Conservation (phyloP, 2,329 filamentous ascomycete species). For the Nemania sp. region DNA sequence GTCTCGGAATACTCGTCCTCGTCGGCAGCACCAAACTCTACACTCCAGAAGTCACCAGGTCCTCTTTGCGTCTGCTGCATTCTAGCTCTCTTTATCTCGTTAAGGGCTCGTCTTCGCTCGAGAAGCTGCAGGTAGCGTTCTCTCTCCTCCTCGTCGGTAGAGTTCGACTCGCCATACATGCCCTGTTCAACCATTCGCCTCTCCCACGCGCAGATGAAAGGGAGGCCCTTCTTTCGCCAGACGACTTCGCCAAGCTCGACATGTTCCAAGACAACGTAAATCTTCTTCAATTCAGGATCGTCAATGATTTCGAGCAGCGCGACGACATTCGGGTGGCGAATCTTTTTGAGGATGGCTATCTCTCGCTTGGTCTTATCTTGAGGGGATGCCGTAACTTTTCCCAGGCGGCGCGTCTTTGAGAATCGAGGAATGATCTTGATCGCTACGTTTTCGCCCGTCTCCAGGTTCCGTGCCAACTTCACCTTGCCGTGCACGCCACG, state of each 20-base stretch:
- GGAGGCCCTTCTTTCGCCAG: slow-evolving; percentile 88
- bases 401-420: slow-evolving; percentile 90
- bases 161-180: slow-evolving; percentile 62
- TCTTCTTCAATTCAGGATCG: slow-evolving; percentile 93
- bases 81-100: slow-evolving; percentile 61
- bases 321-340: slow-evolving; percentile 95
- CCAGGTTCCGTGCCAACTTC: slow-evolving; percentile 84
- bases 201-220: slow-evolving; percentile 82
- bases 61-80: slow-evolving; percentile 55
- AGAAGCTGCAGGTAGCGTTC: slow-evolving; percentile 60
- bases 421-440: slow-evolving; percentile 99
- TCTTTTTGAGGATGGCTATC: slow-evolving; percentile 98
- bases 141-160: slow-evolving; percentile 60
- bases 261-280: slow-evolving; percentile 96
- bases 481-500: slow-evolving; percentile 97
- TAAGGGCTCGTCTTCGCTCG: slow-evolving; percentile 62
- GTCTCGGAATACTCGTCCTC: slow-evolving; percentile 52
- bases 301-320: slow-evolving; percentile 96
- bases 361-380: slow-evolving; percentile 89
- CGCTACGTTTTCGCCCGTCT: slow-evolving; percentile 79
- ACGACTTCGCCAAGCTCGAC: slow-evolving; percentile 92
- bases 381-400: slow-evolving; percentile 72
- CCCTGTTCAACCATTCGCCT: slow-evolving; percentile 78
- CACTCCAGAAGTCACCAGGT: slow-evolving; percentile 76
- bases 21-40: slow-evolving; percentile 72